Base-by-base conservation (phyloP, 2,329 filamentous ascomycete genomes). In the Alternaria viburni region DNA sequence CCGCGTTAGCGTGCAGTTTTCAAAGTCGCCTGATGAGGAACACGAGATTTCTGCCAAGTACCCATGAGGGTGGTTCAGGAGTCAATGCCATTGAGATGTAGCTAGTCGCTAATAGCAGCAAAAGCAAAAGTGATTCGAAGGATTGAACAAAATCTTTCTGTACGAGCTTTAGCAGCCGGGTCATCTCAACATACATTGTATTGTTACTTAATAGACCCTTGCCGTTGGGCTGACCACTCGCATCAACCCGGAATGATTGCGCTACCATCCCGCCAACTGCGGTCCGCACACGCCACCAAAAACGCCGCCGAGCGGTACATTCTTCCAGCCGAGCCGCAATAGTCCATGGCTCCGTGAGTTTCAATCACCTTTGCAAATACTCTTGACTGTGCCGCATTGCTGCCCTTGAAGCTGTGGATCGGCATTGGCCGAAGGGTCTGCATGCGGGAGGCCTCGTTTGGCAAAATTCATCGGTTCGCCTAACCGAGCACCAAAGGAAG, bases 1-100 rank as follows among this genome's bases (percentile, higher is more conserved):
- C 7, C 57, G 66, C 21, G 57, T 72, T 28, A 72, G 68, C 23
- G 68, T 72, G 26, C 66, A 72, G n/a, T 72, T 66, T 21, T 72
- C 68, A 8, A 51, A 62, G 13, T 60, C 62, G 47, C 45, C 47
- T 6, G 63, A 66, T 17, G 65, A 68, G 15, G 56, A 62, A 12
- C 50, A 36, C 44, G 28, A 49, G 13, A 21, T 21, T 5, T 13
- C 30, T 50, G 57, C 52, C 43, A 63, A 60, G 49, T 45, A 41
- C 26, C 49, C 54, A 19, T 64, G 54, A 60, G 51, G 28, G 25
- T 30, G 50, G 50, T 26, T 45, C 46, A 56, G 57, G 41, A 32
- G 49, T 21, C 13, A 32, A 25, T 25, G 26, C 19, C 51, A 54
- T 32, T 21, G 15, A 23, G 49, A 21, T 43, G 28, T 54, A 41